These are phyloP conservation scores for Pseudogymnoascus sp. DNA, from an alignment of 2,329 filamentous ascomycete genomes.

Conservation along the genomic window DNA sequence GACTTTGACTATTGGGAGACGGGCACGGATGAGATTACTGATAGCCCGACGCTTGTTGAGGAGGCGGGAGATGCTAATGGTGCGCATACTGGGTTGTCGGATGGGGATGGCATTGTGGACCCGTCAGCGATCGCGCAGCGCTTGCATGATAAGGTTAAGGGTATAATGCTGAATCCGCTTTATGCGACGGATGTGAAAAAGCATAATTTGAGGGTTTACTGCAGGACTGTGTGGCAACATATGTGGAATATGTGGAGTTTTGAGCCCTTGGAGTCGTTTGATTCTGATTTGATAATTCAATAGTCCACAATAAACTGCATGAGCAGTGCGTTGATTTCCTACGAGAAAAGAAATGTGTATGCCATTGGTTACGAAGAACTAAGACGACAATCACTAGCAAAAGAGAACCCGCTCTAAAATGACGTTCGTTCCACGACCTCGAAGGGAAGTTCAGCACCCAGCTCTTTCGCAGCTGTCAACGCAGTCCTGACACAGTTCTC, in stretches of 20 bases:
- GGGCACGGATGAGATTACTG: constrained; percentile 5
- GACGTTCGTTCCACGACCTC: not conserved
- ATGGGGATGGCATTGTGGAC: constrained; percentile 1
- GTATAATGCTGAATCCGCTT: constrained; percentile 12
- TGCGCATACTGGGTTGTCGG: not conserved
- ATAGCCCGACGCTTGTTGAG: not conserved
- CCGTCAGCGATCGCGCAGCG: not conserved
- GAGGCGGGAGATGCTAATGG: not conserved
- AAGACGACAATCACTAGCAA: not conserved
- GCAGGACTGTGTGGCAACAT: constrained; percentile 15
- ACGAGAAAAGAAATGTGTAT: not conserved
- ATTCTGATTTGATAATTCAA: not conserved
- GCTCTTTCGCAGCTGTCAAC: not conserved
- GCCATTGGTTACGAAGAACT: not conserved
- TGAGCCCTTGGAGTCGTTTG: not conserved
- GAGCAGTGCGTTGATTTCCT: not conserved
- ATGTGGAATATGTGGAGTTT: constrained; percentile 14
- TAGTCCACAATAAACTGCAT: too few relatives aligned
- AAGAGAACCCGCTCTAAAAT: not conserved
- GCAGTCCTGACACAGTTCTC: not conserved
- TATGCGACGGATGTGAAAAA: constrained; percentile 12
- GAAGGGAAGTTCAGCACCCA: not conserved
- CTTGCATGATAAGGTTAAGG: constrained; percentile 10
- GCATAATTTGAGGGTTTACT: constrained; percentile 15
- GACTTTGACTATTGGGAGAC: constrained; percentile 15